Evolutionary conservation across 176 grass and related monocot genomes (phyloP).

Genomic region (Avena atlantica): DNA sequence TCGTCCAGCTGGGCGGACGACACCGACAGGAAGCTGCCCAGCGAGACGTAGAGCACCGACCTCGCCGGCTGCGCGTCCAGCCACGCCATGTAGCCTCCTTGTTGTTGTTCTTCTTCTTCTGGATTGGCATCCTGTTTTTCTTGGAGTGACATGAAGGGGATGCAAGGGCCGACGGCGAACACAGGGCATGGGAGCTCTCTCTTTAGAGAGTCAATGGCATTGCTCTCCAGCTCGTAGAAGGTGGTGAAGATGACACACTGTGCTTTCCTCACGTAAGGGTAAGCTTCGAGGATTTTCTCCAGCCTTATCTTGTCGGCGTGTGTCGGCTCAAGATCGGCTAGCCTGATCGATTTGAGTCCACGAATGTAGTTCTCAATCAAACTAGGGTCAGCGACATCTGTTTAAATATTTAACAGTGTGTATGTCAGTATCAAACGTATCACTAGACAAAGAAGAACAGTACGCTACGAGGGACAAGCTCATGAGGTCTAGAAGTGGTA

Average conservation of each 20-base stretch:
- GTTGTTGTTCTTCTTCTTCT: too few relatives aligned
- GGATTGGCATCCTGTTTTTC: neutral
- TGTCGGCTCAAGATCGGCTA: constrained; percentile 3
- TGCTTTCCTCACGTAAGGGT: constrained; percentile 45
- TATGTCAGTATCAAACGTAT: neutral
- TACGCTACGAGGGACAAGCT: neutral
- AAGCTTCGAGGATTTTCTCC: constrained; percentile 1
- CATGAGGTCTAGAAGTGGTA: neutral
- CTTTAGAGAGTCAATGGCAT: constrained; percentile 29
- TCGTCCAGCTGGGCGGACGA: constrained; percentile 43
- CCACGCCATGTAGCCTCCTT: constrained; percentile 33
- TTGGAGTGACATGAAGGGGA: constrained; percentile 19
- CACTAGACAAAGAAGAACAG: constrained; percentile 16
- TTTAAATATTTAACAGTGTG: neutral
- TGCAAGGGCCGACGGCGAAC: constrained; percentile 41
- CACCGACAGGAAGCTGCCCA: constrained; percentile 58
- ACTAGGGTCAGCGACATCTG: constrained; percentile 41
- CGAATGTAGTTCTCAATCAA: constrained; percentile 56
- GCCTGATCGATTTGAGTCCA: constrained; percentile 37
- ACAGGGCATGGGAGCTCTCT: constrained; percentile 26
- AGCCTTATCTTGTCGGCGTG: neutral
- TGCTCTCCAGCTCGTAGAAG: constrained; percentile 49
- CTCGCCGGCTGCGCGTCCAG: constrained; percentile 43
- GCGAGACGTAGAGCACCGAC: constrained; percentile 53
- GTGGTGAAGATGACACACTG: constrained; percentile 63